Evolutionary conservation across 2,329 filamentous ascomycete species (phyloP).

Genomic region (Pyrenophora tritici-repentis): DNA sequence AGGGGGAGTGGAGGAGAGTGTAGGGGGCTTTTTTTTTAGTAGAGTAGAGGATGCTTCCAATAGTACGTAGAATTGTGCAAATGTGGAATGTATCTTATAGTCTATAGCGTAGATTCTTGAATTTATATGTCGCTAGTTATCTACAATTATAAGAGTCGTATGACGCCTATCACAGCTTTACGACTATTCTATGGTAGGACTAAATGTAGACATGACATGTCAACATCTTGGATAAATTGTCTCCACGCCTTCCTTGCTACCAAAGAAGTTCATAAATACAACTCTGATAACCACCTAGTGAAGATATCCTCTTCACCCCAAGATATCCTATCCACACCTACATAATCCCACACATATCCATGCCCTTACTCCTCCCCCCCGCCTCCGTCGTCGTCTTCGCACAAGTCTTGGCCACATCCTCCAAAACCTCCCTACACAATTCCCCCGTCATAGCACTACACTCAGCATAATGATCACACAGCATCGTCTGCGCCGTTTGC

Average conservation of each 20-base stretch:
- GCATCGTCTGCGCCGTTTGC: slow-evolving; percentile 61
- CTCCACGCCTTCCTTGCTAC: too few species aligned
- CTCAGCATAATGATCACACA: slow-evolving; percentile 66
- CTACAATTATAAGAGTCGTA: too few species aligned
- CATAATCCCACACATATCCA: slow-evolving; percentile 23
- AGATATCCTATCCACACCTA: not conserved
- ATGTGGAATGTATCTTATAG: too few species aligned
- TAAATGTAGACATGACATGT: too few species aligned
- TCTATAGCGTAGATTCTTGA: not conserved
- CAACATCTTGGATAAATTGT: too few species aligned
- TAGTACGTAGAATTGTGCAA: too few species aligned
- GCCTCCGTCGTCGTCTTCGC: slow-evolving; percentile 62
- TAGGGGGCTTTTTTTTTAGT: too few species aligned
- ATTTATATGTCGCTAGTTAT: not conserved
- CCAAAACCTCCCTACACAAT: slow-evolving; percentile 62
- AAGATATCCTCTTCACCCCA: not conserved
- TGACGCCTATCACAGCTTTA: too few species aligned
- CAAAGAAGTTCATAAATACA: not conserved
- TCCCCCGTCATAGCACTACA: slow-evolving; percentile 66
- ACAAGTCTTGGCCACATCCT: slow-evolving; percentile 63
- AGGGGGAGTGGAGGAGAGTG: too few species aligned
- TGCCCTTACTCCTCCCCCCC: slow-evolving; percentile 55
- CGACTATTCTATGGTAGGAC: too few species aligned
- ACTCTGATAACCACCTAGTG: too few species aligned
- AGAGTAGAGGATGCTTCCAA: too few species aligned